A percentile compares a stretch with the other conserved stretches of the same genome.
Conservation (phyloP, 2,329 filamentous ascomycete species). For the Stemphylium beticola region DNA sequence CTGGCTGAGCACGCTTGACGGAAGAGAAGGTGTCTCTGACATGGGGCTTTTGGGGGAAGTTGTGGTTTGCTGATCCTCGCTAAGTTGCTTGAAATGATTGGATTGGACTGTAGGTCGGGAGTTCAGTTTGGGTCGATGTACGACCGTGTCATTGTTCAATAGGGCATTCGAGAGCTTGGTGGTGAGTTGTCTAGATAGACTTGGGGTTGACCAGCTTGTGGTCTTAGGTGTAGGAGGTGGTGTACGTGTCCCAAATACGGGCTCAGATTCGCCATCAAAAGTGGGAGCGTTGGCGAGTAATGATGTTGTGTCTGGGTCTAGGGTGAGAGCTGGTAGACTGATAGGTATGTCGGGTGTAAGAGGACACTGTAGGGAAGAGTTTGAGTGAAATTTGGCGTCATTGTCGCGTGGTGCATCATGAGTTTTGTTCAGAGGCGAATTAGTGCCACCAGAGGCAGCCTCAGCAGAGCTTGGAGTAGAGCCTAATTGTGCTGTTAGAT, state of each 20-base stretch:
- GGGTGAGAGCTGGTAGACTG: slow-evolving; percentile 12
- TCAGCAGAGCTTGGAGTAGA: slow-evolving; percentile 18
- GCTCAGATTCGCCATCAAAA: slow-evolving; percentile 47
- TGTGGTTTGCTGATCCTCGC: slow-evolving; percentile 3
- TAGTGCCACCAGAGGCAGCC: slow-evolving; percentile 10
- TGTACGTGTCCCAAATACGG: slow-evolving; percentile 19
- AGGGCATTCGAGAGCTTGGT: slow-evolving; percentile 35
- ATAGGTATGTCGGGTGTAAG: slow-evolving; percentile 21
- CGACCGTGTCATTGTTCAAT: slow-evolving; percentile 39
- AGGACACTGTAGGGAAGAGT: slow-evolving; percentile 16
- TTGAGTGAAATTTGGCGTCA: slow-evolving; percentile 4
- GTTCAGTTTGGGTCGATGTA: slow-evolving; percentile 39
- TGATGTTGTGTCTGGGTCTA: slow-evolving; percentile 26
- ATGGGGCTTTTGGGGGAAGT: slow-evolving; percentile 13
- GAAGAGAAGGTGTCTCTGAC: slow-evolving; percentile 28
- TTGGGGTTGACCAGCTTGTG: slow-evolving; percentile 38
- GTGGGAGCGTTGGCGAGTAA: slow-evolving; percentile 32
- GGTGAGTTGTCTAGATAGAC: slow-evolving; percentile 35
- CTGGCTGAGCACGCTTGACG: slow-evolving; percentile 38
- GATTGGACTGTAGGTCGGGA: slow-evolving; percentile 36
- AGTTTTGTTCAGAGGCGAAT: slow-evolving; percentile 20
- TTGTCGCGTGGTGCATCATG: slow-evolving; percentile 20
- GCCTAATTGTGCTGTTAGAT: slow-evolving; percentile 18
- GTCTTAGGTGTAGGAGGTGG: slow-evolving; percentile 23
- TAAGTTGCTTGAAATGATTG: slow-evolving; percentile 12